Percentiles rank a stretch among this genome's conserved stretches.
Evolutionary conservation across 805 yeast genomes (phyloP).

Genomic region (Osmozyma mogii): DNA sequence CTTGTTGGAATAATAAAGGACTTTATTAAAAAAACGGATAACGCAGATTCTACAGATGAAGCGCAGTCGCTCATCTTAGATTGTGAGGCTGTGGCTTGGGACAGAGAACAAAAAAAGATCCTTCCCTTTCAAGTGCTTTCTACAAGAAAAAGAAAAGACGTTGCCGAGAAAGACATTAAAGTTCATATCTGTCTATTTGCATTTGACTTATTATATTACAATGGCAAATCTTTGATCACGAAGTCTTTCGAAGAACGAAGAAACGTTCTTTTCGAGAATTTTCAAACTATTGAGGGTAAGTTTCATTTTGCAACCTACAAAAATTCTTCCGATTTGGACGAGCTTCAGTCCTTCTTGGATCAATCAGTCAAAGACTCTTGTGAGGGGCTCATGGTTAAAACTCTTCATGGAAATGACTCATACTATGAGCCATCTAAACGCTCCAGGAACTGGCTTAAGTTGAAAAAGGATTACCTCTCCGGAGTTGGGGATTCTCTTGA

Average conservation of each 20-base stretch:
- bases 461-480: constrained; percentile 88
- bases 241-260: constrained; percentile 68
- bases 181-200: constrained; percentile 91
- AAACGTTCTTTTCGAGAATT: constrained; percentile 43
- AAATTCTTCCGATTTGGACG: constrained; percentile 63
- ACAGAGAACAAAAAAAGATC: constrained; percentile 64
- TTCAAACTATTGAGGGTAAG: constrained; percentile 62
- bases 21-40: constrained; percentile 32
- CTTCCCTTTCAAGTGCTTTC: constrained; percentile 90
- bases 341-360: constrained; percentile 77
- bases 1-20: constrained; percentile 61
- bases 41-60: constrained; percentile 6
- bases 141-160: constrained; percentile 92
- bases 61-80: constrained; percentile 65
- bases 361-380: constrained; percentile 84
- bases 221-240: constrained; percentile 64
- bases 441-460: constrained; percentile 89
- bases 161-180: constrained; percentile 76
- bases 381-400: constrained; percentile 95
- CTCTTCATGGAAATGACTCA: constrained; percentile 72
- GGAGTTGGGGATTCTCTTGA: constrained; percentile 97
- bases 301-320: constrained; percentile 72
- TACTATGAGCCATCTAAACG: constrained; percentile 91
- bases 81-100: constrained; percentile 99
- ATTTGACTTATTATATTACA: constrained; percentile 73